Percentiles rank a stretch among this genome's conserved stretches.
phyloP scores from a whole-genome alignment of 352 stramenopile genomes.

The Phytopythium litorale region DNA sequence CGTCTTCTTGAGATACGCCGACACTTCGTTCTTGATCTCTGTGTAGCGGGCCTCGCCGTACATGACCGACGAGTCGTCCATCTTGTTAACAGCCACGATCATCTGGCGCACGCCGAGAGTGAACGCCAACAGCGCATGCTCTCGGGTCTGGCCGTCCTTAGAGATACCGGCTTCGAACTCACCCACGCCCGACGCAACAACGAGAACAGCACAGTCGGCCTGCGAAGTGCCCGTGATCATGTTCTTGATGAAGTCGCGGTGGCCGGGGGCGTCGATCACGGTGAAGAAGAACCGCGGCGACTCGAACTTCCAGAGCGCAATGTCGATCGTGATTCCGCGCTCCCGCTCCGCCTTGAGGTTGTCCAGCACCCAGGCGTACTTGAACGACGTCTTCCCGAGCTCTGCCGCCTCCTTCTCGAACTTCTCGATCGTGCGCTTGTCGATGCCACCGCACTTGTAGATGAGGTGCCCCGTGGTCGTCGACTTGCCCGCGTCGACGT shows the following conservation, averaged over 20 bases:
- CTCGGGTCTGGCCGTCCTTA: slow-evolving; percentile 75
- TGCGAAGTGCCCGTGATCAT: slow-evolving; percentile 99
- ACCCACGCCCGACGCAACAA: slow-evolving; percentile 87
- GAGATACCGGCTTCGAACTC: not conserved
- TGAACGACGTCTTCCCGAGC: slow-evolving; percentile 98
- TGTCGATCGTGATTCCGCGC: slow-evolving; percentile 97
- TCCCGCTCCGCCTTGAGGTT: slow-evolving; percentile 98
- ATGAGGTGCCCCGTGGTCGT: slow-evolving; percentile 99
- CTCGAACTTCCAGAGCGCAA: slow-evolving; percentile 98
- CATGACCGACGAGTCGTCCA: slow-evolving; percentile 94
- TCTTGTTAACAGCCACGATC: slow-evolving; percentile 98
- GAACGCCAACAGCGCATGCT: slow-evolving; percentile 96
- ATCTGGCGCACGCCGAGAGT: slow-evolving; percentile 98
- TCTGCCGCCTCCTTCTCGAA: slow-evolving; percentile 97
- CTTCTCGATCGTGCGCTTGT: slow-evolving; percentile 99
- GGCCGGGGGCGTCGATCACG: slow-evolving; percentile 97
- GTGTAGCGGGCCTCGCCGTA: slow-evolving; percentile 94
- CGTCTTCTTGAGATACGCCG: slow-evolving; percentile 93
- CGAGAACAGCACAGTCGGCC: slow-evolving; percentile 96
- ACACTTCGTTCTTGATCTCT: slow-evolving; percentile 92
- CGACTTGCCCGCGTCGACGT: slow-evolving; percentile 98
- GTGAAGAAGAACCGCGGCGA: slow-evolving; percentile 96
- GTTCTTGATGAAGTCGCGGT: slow-evolving; percentile 99
- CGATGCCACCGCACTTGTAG: slow-evolving; percentile 98
- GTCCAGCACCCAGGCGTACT: slow-evolving; percentile 99